Base-by-base conservation (phyloP, 2,329 filamentous ascomycete genomes). In the Didymella lethalis region DNA sequence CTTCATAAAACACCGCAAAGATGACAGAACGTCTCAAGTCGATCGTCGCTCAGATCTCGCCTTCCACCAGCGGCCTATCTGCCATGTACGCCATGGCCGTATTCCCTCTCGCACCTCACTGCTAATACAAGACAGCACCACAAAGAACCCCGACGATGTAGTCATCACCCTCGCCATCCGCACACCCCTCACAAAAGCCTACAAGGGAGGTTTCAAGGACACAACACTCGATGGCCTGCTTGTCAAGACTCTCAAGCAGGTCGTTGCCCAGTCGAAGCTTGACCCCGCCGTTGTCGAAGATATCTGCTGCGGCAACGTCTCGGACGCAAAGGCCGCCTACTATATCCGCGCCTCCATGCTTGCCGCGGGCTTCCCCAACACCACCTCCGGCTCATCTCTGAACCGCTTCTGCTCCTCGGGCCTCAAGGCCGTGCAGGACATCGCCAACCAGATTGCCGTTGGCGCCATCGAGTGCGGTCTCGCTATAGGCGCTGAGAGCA, bases 371-470 rank as follows among this genome's bases (percentile, higher is more conserved):
- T 96, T 95, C 83, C 93, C 95, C 67, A 93, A 95, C 82, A 97
- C 94, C 7, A 85, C 91, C 48, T 86, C 88, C 65, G 92, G 90
- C 64, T 93, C 86, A 43, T 89, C 90, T 43, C 85, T 96, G 58
- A 98, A 98, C 84, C 90, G 95, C 62, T 98, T 99, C 88, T 99
- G 95, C 85, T 96, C 92, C 36, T 97, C 93, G 0, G 95, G 95
- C 34, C 88, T 99, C 66, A 96, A 97, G 81, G 93, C 95, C 57
- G 91, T 93, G 5, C 93, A 96, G 79, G 93, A 97, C 74, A 96
- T 99, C 67, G 93, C 95, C 49, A 90, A 95, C 80, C 86, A 93
- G 76, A 97, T 99, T 78, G 78, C 84, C 58, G 81, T 83, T 49
- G 93, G 93, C 62, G 86, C 86, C 68, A 98, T 99, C 77, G 90